Conservation (phyloP, 176 grass and related monocot genomes). For the Bonia amplexicaulis region DNA sequence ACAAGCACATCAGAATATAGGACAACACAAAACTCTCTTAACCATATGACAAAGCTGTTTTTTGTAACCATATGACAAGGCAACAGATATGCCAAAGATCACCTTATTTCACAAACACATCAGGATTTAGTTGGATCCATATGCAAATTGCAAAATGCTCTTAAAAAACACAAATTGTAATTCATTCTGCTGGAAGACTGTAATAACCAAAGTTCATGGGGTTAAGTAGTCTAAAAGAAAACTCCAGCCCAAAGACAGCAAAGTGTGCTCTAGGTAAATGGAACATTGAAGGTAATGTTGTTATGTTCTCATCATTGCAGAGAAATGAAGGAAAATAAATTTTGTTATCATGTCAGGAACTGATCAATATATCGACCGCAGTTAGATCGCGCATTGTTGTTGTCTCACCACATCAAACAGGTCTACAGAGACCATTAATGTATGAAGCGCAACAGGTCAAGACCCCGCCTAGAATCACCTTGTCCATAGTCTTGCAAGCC, state of each 20-base stretch:
- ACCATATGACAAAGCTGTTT: background rate
- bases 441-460: slow-evolving; percentile 28
- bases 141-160: background rate
- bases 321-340: background rate
- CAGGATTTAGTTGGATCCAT: background rate
- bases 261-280: background rate
- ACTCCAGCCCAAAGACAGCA: background rate
- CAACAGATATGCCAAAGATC: background rate
- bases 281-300: background rate
- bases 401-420: slow-evolving; percentile 32
- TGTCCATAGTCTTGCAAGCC: background rate
- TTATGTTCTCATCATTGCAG: background rate
- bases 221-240: background rate
- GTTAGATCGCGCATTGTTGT: slow-evolving; percentile 10
- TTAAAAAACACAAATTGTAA: background rate
- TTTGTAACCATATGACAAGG: background rate
- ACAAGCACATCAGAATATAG: background rate
- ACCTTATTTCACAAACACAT: background rate
- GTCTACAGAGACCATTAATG: slow-evolving; percentile 19
- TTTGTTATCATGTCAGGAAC: slow-evolving; percentile 7
- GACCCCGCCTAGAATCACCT: background rate
- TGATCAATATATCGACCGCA: background rate
- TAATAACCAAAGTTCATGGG: background rate
- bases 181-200: background rate
- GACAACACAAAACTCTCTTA: background rate